These are phyloP conservation scores for Luvunga scandens DNA, from an alignment of 345 rosid genomes.

Conservation along the genomic window DNA sequence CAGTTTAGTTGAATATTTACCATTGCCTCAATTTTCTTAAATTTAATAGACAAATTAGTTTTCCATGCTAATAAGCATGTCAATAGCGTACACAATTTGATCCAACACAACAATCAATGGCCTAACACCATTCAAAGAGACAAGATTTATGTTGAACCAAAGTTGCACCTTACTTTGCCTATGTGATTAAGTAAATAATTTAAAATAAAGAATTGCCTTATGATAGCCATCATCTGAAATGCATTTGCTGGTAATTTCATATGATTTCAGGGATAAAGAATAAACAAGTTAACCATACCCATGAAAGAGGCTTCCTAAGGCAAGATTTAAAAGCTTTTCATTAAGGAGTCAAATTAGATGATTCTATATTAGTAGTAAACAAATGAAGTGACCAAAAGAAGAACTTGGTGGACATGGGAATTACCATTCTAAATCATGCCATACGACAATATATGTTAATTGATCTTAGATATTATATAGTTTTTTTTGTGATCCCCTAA, in stretches of 20 bases:
- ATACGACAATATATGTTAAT: conserved; percentile 89
- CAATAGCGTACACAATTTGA: too few species aligned
- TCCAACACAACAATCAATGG: too few species aligned
- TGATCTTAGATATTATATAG: conserved; percentile 79
- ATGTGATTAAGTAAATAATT: not conserved
- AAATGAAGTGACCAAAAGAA: conserved; percentile 10
- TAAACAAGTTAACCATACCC: conserved; percentile 98
- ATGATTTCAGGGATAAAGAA: conserved; percentile 88
- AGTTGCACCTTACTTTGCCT: not conserved
- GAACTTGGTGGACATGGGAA: not conserved
- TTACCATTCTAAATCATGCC: conserved; percentile 99
- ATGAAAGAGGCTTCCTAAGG: conserved; percentile 89
- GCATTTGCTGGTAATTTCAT: conserved; percentile 67
- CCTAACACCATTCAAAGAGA: not conserved
- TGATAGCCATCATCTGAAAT: conserved; percentile 46
- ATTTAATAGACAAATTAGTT: too few species aligned
- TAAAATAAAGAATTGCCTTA: not conserved
- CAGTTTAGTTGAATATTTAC: not conserved
- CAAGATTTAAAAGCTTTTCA: conserved; percentile 30
- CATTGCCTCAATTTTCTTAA: not conserved
- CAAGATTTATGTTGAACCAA: not conserved
- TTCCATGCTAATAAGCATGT: too few species aligned
- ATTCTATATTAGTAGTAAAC: too few species aligned
- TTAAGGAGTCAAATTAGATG: conserved; percentile 9
- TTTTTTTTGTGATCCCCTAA: conserved; percentile 86